These are phyloP conservation scores for Monosporascus sp. DNA, from an alignment of 2,329 filamentous ascomycete genomes.

Conservation along the genomic window DNA sequence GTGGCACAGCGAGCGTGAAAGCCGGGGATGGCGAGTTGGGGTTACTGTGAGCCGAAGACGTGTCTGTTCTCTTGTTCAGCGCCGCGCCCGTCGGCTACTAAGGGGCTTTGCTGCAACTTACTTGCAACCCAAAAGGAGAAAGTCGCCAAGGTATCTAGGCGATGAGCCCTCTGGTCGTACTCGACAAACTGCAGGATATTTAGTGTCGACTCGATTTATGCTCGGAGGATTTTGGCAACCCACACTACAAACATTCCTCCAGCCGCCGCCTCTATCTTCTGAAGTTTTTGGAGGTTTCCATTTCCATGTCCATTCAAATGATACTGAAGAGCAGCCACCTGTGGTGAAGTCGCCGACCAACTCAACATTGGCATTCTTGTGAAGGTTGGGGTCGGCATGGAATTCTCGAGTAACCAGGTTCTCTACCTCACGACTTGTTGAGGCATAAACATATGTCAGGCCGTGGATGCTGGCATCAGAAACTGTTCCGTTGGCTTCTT, in stretches of 20 bases:
- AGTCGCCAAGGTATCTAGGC: constrained; percentile 78
- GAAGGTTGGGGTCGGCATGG: constrained; percentile 91
- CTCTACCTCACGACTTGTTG: constrained; percentile 80
- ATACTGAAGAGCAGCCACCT: constrained; percentile 72
- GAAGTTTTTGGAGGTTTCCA: constrained; percentile 82
- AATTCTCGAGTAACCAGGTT: constrained; percentile 93
- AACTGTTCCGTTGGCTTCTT: constrained; percentile 46
- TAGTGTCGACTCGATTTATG: constrained; percentile 15
- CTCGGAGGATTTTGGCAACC: constrained; percentile 21
- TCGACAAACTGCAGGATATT: constrained; percentile 70
- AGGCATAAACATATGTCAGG: constrained; percentile 87
- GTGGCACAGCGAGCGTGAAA: constrained; percentile 68
- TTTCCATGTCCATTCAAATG: constrained; percentile 95
- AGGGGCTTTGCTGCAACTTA: constrained; percentile 32
- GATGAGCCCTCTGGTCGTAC: constrained; percentile 90
- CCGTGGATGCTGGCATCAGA: constrained; percentile 78
- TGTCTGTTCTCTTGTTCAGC: constrained; percentile 33
- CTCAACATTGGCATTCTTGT: constrained; percentile 95
- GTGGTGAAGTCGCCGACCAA: constrained; percentile 90
- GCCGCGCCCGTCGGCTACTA: constrained; percentile 1
- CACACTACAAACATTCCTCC: constrained; percentile 92
- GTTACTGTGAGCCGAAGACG: constrained; percentile 41
- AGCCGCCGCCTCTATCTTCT: constrained; percentile 84
- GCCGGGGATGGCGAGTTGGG: constrained; percentile 65
- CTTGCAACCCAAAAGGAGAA: constrained; percentile 96